Percentiles rank a stretch among this genome's conserved stretches.
phyloP scores from a whole-genome alignment of 2,329 filamentous ascomycete genomes.

The Nothopassalora personata region DNA sequence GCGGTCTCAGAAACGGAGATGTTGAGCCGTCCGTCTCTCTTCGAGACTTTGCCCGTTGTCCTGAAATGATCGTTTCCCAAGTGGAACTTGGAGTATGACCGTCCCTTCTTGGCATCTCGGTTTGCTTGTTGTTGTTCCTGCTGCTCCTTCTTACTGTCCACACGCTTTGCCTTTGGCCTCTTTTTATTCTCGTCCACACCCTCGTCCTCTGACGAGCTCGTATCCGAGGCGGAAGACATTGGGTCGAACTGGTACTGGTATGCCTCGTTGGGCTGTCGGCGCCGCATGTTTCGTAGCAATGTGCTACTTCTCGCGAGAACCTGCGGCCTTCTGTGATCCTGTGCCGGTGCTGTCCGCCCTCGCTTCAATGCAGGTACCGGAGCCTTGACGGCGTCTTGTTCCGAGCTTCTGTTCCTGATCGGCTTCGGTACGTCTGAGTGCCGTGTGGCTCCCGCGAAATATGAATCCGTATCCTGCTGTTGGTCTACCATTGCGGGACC shows the following conservation, averaged over 20 bases:
- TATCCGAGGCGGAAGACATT: constrained; percentile 26
- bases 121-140: constrained; percentile 7
- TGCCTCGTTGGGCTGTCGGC: constrained; percentile 12
- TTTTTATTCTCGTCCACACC: constrained; percentile 15
- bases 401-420: constrained; percentile 9
- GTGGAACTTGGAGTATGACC: constrained; percentile 50
- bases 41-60: constrained; percentile 60
- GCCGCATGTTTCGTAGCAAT: constrained; percentile 18
- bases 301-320: constrained; percentile 18
- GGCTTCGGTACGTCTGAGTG: constrained; percentile 3
- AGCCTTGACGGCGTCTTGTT: neutral
- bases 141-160: constrained; percentile 13
- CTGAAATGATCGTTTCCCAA: constrained; percentile 61
- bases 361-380: constrained; percentile 9
- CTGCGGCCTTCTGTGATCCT: constrained; percentile 10
- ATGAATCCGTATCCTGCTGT: constrained; percentile 4
- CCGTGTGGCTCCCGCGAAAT: constrained; percentile 7
- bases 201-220: constrained; percentile 29
- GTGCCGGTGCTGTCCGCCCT: constrained; percentile 15
- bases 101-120: constrained; percentile 12
- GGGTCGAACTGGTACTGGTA: constrained; percentile 28
- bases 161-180: neutral
- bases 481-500: neutral
- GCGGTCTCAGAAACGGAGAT: constrained; percentile 68
- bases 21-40: constrained; percentile 63